A percentile compares a stretch with the other conserved stretches of the same genome.
These are phyloP conservation scores for Dianthus caryophyllus DNA, from an alignment of 148 eudicot genomes.

Conservation along the genomic window DNA sequence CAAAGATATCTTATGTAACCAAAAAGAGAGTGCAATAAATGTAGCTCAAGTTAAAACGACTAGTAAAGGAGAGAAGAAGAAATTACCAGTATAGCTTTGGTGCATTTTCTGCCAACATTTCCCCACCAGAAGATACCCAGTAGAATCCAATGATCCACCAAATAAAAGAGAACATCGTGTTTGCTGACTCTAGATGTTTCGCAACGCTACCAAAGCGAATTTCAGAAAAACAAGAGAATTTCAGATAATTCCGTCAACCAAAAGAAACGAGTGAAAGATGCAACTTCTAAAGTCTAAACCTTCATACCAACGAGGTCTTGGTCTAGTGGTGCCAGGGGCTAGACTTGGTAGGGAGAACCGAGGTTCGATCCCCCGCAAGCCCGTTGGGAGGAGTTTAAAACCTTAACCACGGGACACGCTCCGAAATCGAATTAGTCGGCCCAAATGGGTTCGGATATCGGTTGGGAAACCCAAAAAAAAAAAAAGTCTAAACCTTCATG, in stretches of 20 bases:
- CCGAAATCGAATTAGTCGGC: too few species aligned
- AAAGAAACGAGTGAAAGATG: background rate
- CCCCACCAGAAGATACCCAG: conserved; percentile 93
- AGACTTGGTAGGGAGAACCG: too few species aligned
- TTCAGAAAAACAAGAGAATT: background rate
- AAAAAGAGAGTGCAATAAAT: background rate
- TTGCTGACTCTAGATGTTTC: conserved; percentile 95
- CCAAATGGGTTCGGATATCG: too few species aligned
- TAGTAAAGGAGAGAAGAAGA: background rate
- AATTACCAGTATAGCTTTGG: conserved; percentile 90
- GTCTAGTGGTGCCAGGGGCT: too few species aligned
- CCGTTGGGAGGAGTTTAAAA: too few species aligned
- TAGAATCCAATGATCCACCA: conserved; percentile 99
- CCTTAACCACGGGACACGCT: too few species aligned
- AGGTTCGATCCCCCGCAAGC: too few species aligned
- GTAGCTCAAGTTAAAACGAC: background rate
- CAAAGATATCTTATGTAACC: conserved; percentile 20
- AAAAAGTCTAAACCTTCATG: background rate
- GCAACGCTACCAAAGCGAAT: conserved; percentile 53
- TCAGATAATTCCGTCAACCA: background rate
- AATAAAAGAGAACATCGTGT: conserved; percentile 95
- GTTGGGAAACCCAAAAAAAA: too few species aligned
- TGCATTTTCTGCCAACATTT: conserved; percentile 52
- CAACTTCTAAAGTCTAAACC: too few species aligned
- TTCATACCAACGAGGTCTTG: too few species aligned